These are phyloP conservation scores for Chenopodium album DNA, from an alignment of 148 eudicot genomes.

Conservation along the genomic window DNA sequence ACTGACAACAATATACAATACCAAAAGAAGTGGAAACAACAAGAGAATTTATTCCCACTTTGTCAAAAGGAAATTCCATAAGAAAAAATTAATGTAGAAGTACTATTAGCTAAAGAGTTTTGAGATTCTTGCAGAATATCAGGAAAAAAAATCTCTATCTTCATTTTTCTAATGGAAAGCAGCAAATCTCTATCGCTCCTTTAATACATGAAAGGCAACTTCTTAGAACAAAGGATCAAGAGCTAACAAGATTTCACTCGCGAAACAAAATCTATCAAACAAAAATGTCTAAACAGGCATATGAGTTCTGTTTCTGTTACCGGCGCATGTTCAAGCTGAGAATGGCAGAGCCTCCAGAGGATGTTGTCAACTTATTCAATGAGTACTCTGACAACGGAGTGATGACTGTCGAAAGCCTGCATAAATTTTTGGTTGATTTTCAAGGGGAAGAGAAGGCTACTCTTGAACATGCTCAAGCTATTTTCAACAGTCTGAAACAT, in stretches of 20 bases:
- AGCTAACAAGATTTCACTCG: neutral
- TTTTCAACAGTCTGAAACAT: constrained; percentile 46
- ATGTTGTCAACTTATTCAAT: constrained; percentile 35
- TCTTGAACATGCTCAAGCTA: constrained; percentile 43
- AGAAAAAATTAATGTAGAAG: neutral
- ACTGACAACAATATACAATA: neutral
- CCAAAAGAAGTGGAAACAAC: constrained; percentile 6
- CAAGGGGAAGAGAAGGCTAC: constrained; percentile 47
- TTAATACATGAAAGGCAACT: neutral
- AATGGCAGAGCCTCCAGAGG: constrained; percentile 48
- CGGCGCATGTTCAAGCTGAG: constrained; percentile 42
- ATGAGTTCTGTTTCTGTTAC: constrained; percentile 45
- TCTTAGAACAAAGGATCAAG: neutral
- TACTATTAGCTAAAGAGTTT: neutral
- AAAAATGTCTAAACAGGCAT: constrained; percentile 40
- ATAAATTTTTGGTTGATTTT: constrained; percentile 37
- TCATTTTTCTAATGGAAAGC: neutral
- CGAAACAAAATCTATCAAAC: neutral
- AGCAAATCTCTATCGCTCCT: neutral
- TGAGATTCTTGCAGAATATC: constrained; percentile 18
- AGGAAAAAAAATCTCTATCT: neutral
- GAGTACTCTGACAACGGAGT: constrained; percentile 49
- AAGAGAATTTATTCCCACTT: constrained; percentile 27
- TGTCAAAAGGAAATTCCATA: constrained; percentile 19
- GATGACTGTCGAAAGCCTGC: constrained; percentile 46